Evolutionary conservation across 306 rosid genomes (phyloP), one percentile per base, ranked within the genome.

Genomic region (Prinsepia uniflora): DNA sequence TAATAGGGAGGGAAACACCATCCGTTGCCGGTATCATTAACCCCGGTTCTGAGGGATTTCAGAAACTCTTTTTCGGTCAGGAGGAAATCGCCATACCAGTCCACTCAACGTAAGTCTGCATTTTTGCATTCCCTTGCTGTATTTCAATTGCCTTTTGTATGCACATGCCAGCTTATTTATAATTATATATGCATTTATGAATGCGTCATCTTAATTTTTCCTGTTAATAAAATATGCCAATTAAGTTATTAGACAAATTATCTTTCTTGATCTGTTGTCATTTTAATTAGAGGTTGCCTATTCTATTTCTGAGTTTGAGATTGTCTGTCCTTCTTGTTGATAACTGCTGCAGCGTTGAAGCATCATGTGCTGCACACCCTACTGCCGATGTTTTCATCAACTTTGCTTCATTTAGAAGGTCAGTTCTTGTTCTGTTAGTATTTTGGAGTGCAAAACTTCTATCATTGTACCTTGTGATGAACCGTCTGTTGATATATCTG

Each of bases 301-400:
- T 45, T 69, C 60, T 74, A 62, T 6, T 72, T 46, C 34, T 56
- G 22, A 60, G 53, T 73, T 72, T 61, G 68, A 82, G 75, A 73
- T 79, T 74, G 70, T 52, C 81, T 74, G 8, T 74, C 44, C 49
- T 49, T 15, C 49, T 18, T 60, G 52, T 74, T 74, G 71, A 45
- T 67, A 44, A 74, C 48, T 75, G 77, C 84, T 80, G 79, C 92
- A 91, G 99, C 81, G 78, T 91, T 80, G 99, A 95, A 78, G 93
- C 96, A 45, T 94, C 99, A 78, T 86, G 86, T 74, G 96, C 97
- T 13, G 92, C 97, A 76, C 99, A 95, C 81, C 97, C 99, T 69
- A 95, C 96, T 41, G 99, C 99, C 6, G 99, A 95, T 85, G 96
- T 95, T 81, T 91, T 95, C 79, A 91, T 95, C 91, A 95, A 95